Evolutionary conservation across 1,139 yeast species (phyloP), one percentile per base, ranked within the genome.

Genomic region (Saccharomyces pastorianus): DNA sequence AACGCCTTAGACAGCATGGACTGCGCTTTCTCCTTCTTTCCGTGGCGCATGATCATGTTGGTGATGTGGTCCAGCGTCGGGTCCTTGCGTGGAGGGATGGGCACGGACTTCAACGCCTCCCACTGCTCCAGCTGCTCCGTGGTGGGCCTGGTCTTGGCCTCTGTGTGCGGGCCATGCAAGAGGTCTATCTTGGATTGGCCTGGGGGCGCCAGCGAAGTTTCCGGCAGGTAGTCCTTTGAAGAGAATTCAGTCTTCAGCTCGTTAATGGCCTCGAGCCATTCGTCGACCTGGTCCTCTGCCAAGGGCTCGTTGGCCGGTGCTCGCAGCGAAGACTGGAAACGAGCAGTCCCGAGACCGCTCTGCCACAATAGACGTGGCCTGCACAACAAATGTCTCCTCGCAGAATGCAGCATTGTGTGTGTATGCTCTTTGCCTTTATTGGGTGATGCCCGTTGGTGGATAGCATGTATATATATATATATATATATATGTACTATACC

Each of bases 21-120:
- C 67, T 85, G 86, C 1, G 99, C 97, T 53, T 78, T 75, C 53
- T 89, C 82, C 70, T 91, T 93, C 70, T 85, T 84, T 51, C 99
- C 99, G 66, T 88, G 84, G 67, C 89, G 83, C 99, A 95, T 95
- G 57, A 93, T 83, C 73, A 90, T 79, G 69, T 91, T 89, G 54
- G 88, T 84, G 64, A 93, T 80, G 62, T 87, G 87, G 52, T 84
- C 83, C 53, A 93, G 78, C 32, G 85, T 80, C n/a, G 88, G 85
- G 62, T 91, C 96, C 38, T 75, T 73, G 62, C 78, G 75, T 27
- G 76, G 68, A 17, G 96, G 96, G 38, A 88, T 73, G 23, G 82
- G 79, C 56, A 76, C 73, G 47, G 73, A 76, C 54, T 78, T 74
- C 55, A 85, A 73, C 11, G 66, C 70, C 54, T 76, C 80, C 49